Percentiles rank a stretch among this genome's conserved stretches.
Conservation (phyloP, 306 rosid genomes). For the Vigna angularis region DNA sequence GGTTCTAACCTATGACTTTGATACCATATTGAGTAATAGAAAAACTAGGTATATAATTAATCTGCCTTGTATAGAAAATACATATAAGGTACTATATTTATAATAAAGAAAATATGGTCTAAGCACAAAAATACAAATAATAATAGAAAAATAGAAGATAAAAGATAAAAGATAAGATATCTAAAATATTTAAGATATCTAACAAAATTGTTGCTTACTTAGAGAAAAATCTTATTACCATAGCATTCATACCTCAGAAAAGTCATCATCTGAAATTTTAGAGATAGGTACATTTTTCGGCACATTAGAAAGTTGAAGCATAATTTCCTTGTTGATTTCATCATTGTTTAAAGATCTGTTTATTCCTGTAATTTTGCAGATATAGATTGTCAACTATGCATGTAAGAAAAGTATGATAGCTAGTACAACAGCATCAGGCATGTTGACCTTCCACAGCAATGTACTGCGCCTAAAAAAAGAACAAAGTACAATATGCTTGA, state of each 20-base stretch:
- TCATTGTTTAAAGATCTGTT: constrained; percentile 46
- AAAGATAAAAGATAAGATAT: too few species aligned
- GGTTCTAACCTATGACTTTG: too few species aligned
- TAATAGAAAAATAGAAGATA: too few species aligned
- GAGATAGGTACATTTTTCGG: constrained; percentile 57
- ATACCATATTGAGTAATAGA: too few species aligned
- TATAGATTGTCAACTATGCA: constrained; percentile 34
- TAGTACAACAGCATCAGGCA: constrained; percentile 20
- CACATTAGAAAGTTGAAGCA: constrained; percentile 57
- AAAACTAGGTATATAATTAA: too few species aligned
- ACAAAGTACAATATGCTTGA: constrained; percentile 3
- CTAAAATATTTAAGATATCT: too few species aligned
- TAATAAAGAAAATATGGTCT: too few species aligned
- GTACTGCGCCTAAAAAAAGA: constrained; percentile 23
- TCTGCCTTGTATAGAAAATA: too few species aligned
- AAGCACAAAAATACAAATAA: too few species aligned
- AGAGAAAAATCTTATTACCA: constrained; percentile 33
- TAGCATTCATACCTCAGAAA: constrained; percentile 62
- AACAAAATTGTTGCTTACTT: constrained; percentile 23
- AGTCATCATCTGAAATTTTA: constrained; percentile 76
- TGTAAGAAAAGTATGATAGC: constrained; percentile 14
- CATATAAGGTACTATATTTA: too few species aligned
- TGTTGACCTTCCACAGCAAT: constrained; percentile 34
- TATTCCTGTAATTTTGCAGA: constrained; percentile 58
- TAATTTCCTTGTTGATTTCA: constrained; percentile 48